Conservation (phyloP, 2,329 filamentous ascomycete genomes). For the Fusarium multiceps region DNA sequence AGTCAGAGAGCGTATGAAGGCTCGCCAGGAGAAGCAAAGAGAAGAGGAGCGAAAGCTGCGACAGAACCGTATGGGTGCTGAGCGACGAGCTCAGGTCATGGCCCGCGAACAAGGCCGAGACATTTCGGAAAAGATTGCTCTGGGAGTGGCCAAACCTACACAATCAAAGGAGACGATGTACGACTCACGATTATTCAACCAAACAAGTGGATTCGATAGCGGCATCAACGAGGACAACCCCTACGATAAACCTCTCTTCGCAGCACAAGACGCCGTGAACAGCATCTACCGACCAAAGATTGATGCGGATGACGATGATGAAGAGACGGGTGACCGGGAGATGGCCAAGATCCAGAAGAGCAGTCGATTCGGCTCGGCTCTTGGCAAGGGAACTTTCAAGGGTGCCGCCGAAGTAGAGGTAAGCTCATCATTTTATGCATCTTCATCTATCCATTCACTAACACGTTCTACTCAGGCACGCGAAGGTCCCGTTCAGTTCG, state of each 20-base stretch:
- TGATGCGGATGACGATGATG: conserved; percentile 80
- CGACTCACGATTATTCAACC: conserved; percentile 94
- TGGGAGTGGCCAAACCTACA: conserved; percentile 94
- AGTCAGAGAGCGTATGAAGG: conserved; percentile 78
- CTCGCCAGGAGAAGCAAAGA: conserved; percentile 79
- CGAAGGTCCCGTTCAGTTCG: conserved; percentile 95
- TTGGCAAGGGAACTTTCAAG: conserved; percentile 92
- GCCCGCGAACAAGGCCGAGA: conserved; percentile 96
- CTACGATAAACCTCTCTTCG: conserved; percentile 97
- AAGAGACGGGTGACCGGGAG: conserved; percentile 81
- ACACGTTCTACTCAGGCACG: conserved; percentile 65
- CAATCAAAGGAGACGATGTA: conserved; percentile 95
- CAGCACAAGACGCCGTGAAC: conserved; percentile 92
- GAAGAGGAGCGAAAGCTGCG: conserved; percentile 91
- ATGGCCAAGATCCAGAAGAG: conserved; percentile 90
- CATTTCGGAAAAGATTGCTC: conserved; percentile 95
- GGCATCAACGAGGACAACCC: conserved; percentile 98
- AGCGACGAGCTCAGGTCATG: conserved; percentile 91
- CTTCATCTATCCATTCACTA: conserved; percentile 42
- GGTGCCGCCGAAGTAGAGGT: conserved; percentile 86
- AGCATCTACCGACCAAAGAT: conserved; percentile 90
- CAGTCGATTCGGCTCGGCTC: conserved; percentile 83
- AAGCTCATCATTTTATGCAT: conserved; percentile 48
- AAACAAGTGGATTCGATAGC: conserved; percentile 87
- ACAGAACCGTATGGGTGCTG: conserved; percentile 94